These are phyloP conservation scores for Candida schatavii DNA, from an alignment of 805 yeast species.

Conservation along the genomic window DNA sequence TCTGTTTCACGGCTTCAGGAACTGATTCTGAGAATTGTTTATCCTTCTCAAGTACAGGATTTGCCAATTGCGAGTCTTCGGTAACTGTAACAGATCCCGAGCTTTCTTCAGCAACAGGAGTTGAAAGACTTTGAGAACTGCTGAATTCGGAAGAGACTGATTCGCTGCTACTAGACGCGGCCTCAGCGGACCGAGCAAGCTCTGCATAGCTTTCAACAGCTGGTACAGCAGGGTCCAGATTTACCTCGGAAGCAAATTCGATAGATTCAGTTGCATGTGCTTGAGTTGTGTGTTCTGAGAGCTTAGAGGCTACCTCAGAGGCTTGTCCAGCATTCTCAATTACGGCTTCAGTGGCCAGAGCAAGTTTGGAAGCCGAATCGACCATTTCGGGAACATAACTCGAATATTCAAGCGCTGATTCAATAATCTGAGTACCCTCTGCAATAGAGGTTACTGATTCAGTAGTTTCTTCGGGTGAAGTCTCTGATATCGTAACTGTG, in stretches of 20 bases:
- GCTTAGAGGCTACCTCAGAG: neutral
- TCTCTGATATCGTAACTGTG: neutral
- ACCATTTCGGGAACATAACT: neutral
- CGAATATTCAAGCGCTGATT: neutral
- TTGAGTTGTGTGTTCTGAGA: neutral
- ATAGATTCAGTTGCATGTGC: neutral
- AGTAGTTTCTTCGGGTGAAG: neutral
- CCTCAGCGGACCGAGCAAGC: no score
- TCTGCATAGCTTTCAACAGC: neutral
- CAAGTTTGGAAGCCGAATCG: conserved; percentile 6
- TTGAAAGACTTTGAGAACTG: no score
- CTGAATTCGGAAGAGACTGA: no score
- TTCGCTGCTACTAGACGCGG: no score
- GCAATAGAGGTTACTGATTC: neutral
- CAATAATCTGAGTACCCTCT: neutral
- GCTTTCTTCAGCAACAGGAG: no score
- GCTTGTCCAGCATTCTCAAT: neutral
- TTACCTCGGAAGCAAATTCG: neutral
- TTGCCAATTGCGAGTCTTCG: no score
- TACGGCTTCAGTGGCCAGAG: neutral
- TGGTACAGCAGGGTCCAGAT: neutral
- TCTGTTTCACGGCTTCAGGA: neutral
- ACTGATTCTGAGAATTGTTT: neutral
- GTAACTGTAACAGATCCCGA: no score
- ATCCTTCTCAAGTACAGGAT: neutral